Base-by-base conservation (phyloP, 148 eudicot species). In the Bassia scoparia region DNA sequence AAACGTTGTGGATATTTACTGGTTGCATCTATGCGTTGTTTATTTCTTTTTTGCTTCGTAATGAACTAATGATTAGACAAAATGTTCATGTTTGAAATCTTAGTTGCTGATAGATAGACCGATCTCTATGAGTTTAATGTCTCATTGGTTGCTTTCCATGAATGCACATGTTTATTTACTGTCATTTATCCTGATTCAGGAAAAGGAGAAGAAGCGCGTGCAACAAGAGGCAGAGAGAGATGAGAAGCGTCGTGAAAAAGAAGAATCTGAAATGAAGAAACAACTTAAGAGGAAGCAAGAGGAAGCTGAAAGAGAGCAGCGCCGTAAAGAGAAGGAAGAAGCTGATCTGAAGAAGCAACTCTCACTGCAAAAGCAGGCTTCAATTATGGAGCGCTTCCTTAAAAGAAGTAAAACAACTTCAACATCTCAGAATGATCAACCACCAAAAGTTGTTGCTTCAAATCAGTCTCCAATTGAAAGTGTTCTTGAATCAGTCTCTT, bases 191-290 rank as follows among this genome's bases (percentile, higher is more conserved):
- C 18, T n/a, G 16, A 53, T 84, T 80, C 85, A 91, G 98, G 97
- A 91, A 77, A 94, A 89, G 74, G 96, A 89, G 80, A 83, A 74
- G 62, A 94, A 84, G 63, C 84, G 91, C 30, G 72, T 89, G 81
- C 91, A 91, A 80, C 92, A 86, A 76, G 98, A 89, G 69, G 93
- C 93, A 67, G 89, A 89, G 70, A 90, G 89, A 72, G 97, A 94
- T 74, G 87, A 86, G 68, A 91, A 79, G 72, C 89, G 90, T 41
- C 88, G 83, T 14, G 88, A 94, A 79, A 93, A 82, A 81, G 98
- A 88, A 82, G 91, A 88, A 74, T 70, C 79, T 68, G 96, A 91
- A 77, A 30, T 75, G 75, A 84, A 71, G 75, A 94, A 86, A 74
- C 88, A 84, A 74, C 70, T 85, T 46, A 91, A 81, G 79, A 85